These are phyloP conservation scores for Lecanicillium sp. DNA, from an alignment of 2,329 filamentous ascomycete genomes.

Conservation along the genomic window DNA sequence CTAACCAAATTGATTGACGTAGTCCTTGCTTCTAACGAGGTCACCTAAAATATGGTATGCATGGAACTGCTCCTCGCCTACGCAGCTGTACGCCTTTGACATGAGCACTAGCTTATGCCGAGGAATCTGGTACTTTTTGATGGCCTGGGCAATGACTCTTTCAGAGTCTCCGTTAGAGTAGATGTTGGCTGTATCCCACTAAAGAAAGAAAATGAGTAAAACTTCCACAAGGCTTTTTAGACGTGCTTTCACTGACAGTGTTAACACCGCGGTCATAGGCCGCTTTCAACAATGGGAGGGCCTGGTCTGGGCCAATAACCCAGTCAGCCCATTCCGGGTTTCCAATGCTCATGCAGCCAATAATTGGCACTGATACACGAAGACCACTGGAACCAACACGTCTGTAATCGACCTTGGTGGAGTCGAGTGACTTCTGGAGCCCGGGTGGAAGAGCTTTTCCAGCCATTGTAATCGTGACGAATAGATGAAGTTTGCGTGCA, in stretches of 20 bases:
- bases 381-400: neutral
- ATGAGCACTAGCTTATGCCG: slow-evolving; percentile 47
- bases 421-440: slow-evolving; percentile 9
- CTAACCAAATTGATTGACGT: slow-evolving; percentile 25
- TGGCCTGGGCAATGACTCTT: slow-evolving; percentile 44
- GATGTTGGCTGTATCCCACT: slow-evolving; percentile 39
- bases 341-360: neutral
- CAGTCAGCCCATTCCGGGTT: neutral
- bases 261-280: slow-evolving; percentile 15
- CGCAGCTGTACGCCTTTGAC: slow-evolving; percentile 44
- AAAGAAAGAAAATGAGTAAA: neutral
- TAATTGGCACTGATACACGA: neutral
- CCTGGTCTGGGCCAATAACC: slow-evolving; percentile 7
- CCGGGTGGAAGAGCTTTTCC: neutral
- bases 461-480: too few relatives aligned
- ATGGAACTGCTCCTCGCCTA: slow-evolving; percentile 28
- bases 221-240: neutral
- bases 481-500: too few relatives aligned
- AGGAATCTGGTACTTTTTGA: slow-evolving; percentile 47
- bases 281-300: slow-evolving; percentile 11
- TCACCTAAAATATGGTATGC: slow-evolving; percentile 4
- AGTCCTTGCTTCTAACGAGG: slow-evolving; percentile 14
- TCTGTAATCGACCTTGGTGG: slow-evolving; percentile 5
- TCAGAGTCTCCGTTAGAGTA: slow-evolving; percentile 48
- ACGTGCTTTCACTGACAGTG: slow-evolving; percentile 9